phyloP scores from a whole-genome alignment of 208 protist genomes.

The Acanthamoeba castellanii region DNA sequence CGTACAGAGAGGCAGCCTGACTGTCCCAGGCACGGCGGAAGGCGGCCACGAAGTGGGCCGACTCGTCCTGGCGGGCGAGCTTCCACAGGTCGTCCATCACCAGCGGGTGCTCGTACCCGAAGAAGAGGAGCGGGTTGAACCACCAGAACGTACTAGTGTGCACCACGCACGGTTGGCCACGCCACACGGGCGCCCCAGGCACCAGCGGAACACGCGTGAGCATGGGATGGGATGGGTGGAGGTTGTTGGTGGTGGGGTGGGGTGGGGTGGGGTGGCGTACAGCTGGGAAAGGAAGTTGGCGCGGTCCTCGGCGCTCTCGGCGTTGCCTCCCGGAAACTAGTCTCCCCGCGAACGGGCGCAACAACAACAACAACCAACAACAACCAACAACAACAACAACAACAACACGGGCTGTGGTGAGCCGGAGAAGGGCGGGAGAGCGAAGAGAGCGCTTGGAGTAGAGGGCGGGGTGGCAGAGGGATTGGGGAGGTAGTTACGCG shows the following conservation, averaged over 20 bases:
- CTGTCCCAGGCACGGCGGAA: not conserved
- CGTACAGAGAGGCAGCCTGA: not conserved
- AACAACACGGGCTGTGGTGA: too few relatives aligned
- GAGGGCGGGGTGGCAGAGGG: not conserved
- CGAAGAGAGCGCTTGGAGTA: not conserved
- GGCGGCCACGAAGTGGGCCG: not conserved
- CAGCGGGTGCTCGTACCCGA: constrained; percentile 22
- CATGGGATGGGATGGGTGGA: not conserved
- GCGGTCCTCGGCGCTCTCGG: not conserved
- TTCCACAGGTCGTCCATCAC: not conserved
- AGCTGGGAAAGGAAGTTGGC: not conserved
- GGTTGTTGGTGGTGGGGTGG: not conserved
- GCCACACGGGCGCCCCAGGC: too few relatives aligned
- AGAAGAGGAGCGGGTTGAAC: constrained; percentile 42
- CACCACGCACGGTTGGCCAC: too few relatives aligned
- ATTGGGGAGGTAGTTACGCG: not conserved
- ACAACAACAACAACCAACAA: too few relatives aligned
- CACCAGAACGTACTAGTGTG: constrained; percentile 2
- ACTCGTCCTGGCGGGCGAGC: not conserved
- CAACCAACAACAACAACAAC: too few relatives aligned
- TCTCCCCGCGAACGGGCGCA: too few relatives aligned
- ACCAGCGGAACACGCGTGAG: not conserved
- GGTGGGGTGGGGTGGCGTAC: not conserved
- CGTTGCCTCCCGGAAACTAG: not conserved
- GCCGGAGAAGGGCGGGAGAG: too few relatives aligned